Base-by-base conservation (phyloP, 2,329 filamentous ascomycete species). In the Epichloe hybrida region DNA sequence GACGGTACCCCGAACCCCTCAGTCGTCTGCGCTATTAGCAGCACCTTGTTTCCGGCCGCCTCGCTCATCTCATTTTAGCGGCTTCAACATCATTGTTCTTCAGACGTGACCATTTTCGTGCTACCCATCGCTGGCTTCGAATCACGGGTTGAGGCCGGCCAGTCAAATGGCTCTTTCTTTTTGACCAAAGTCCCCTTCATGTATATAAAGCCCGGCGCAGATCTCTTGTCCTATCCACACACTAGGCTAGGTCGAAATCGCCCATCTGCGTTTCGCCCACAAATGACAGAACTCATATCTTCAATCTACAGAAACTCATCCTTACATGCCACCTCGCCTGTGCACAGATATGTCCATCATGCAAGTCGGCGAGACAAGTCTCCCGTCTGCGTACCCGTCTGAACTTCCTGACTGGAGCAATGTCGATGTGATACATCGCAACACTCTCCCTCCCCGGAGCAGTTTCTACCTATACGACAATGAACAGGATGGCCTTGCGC, bases 331-430 rank as follows among this genome's bases (percentile, higher is more conserved):
- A 21, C 12, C 42, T 31, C 31, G 11, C 11, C 21, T 34, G 13
- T 8, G 23, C 8, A 35, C 23, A n/a, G 9, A 31, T 1, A 15
- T 35, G 20, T 34, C 21, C 43, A 37, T 36, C 12, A 47, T 50
- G 44, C 31, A 46, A 36, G 37, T 35, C 31, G 13, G 11, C 20
- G 34, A 47, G 37, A 38, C 40, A 34, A 23, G 9, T 12, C 23
- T 49, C 9, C 23, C 21, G 8, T 44, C 50, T 34, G 13, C 15
- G 23, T 27, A 21, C 7, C 35, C 52, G 37, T 12, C 37, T 17
- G 50, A 34, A 13, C 42, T 39, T 5, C 78, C 78, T 0, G 79
- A 83, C 59, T 83, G 79, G 77, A 78, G 72, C 61, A 83, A 83
- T 56, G 69, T 81, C 51, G 59, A 70, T 4, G 68, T 83, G 34